These are phyloP conservation scores for Hordeum marinum DNA, from an alignment of 176 grass and related monocot species.

Conservation along the genomic window DNA sequence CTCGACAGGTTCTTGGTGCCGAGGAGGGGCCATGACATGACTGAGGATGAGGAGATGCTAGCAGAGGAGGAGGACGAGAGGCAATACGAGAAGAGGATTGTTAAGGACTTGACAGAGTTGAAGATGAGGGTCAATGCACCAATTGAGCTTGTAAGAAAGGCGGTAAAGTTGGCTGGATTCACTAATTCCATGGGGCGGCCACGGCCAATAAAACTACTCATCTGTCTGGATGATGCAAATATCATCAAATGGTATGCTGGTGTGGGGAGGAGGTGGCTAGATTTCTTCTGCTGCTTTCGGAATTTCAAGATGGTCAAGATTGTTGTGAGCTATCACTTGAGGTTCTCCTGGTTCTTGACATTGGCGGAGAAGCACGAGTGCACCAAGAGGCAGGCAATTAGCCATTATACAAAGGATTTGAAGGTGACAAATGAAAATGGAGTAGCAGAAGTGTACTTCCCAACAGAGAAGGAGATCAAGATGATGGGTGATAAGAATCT, in stretches of 20 bases:
- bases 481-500: conserved; percentile 89
- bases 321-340: conserved; percentile 80
- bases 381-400: conserved; percentile 80
- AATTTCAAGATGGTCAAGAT: conserved; percentile 93
- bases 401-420: conserved; percentile 85
- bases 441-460: conserved; percentile 53
- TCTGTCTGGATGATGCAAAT: conserved; percentile 80
- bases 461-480: conserved; percentile 73
- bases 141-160: conserved; percentile 66
- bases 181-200: conserved; percentile 85
- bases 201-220: conserved; percentile 71
- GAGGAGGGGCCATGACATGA: conserved; percentile 24
- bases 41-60: conserved; percentile 50
- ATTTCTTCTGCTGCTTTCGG: conserved; percentile 83
- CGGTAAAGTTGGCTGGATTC: conserved; percentile 78
- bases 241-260: conserved; percentile 95
- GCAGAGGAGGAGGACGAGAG: conserved; percentile 70
- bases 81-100: conserved; percentile 60
- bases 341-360: conserved; percentile 95
- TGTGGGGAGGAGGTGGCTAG: conserved; percentile 78
- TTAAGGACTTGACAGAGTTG: conserved; percentile 79
- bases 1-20: conserved; percentile 60
- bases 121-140: conserved; percentile 72
- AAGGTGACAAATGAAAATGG: conserved; percentile 56
- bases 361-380: conserved; percentile 85